Evolutionary conservation across 2,329 filamentous ascomycete genomes (phyloP).

Genomic region (Daldinia sp.): DNA sequence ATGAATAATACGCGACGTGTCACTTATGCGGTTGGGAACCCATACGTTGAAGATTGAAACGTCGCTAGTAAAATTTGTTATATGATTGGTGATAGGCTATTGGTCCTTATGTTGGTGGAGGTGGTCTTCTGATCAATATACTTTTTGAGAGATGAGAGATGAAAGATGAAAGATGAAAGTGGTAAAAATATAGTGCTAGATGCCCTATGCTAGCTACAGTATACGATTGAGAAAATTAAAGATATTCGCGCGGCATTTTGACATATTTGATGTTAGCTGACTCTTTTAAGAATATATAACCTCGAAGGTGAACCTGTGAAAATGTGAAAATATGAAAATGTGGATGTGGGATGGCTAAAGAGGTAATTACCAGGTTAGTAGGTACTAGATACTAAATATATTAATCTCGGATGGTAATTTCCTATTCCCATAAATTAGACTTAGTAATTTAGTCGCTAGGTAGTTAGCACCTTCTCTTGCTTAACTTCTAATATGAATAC

Average conservation of each 20-base stretch:
- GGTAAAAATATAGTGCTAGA: too few relatives aligned
- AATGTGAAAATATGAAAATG: neutral
- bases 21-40: neutral
- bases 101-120: neutral
- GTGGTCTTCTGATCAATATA: neutral
- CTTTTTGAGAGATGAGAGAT: neutral
- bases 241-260: too few relatives aligned
- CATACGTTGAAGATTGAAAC: neutral
- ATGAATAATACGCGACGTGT: neutral
- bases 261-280: too few relatives aligned
- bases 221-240: too few relatives aligned
- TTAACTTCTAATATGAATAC: too few relatives aligned
- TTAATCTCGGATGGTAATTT: neutral
- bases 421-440: neutral
- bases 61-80: neutral
- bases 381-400: too few relatives aligned
- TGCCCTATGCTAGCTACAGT: too few relatives aligned
- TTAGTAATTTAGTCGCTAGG: neutral
- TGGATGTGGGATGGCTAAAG: neutral
- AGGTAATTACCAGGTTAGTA: too few relatives aligned
- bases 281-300: too few relatives aligned
- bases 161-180: too few relatives aligned
- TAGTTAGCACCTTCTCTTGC: too few relatives aligned
- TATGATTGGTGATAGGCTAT: neutral
- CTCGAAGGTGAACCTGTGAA: too few relatives aligned